Percentiles rank a stretch among this genome's conserved stretches.
phyloP scores from a whole-genome alignment of 1,284 basidiomycete genomes.

The Pholiota adiposa region DNA sequence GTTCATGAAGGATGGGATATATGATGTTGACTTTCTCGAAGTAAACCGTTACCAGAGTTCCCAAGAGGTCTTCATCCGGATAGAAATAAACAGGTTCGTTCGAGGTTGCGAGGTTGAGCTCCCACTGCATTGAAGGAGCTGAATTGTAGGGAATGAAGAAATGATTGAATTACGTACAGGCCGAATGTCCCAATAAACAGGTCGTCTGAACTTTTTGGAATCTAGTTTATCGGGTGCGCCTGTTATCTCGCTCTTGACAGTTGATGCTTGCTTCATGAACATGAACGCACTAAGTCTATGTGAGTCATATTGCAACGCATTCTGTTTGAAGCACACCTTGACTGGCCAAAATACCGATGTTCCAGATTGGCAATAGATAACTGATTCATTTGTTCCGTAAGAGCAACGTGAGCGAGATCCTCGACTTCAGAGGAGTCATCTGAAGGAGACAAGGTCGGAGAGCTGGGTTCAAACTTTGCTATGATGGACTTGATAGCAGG shows the following conservation, averaged over 20 bases:
- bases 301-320: not conserved
- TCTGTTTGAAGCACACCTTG: conserved; percentile 43
- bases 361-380: conserved; percentile 37
- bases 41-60: conserved; percentile 56
- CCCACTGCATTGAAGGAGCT: conserved; percentile 32
- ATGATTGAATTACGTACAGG: conserved; percentile 29
- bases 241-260: conserved; percentile 49
- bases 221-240: conserved; percentile 22
- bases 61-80: conserved; percentile 49
- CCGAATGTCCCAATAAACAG: conserved; percentile 38
- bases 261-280: conserved; percentile 52
- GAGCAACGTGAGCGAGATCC: conserved; percentile 36
- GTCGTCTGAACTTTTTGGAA: conserved; percentile 26
- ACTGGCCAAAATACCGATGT: conserved; percentile 60
- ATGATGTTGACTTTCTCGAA: conserved; percentile 57
- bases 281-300: conserved; percentile 30
- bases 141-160: not conserved
- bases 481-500: conserved; percentile 3
- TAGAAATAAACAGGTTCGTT: conserved; percentile 30
- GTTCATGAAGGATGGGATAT: conserved; percentile 63
- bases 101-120: conserved; percentile 21
- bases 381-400: conserved; percentile 37
- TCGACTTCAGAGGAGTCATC: conserved; percentile 30
- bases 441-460: conserved; percentile 7
- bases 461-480: not conserved